Evolutionary conservation across 73 alveolate genomes (phyloP).

Genomic region (Symbiodinium natans): DNA sequence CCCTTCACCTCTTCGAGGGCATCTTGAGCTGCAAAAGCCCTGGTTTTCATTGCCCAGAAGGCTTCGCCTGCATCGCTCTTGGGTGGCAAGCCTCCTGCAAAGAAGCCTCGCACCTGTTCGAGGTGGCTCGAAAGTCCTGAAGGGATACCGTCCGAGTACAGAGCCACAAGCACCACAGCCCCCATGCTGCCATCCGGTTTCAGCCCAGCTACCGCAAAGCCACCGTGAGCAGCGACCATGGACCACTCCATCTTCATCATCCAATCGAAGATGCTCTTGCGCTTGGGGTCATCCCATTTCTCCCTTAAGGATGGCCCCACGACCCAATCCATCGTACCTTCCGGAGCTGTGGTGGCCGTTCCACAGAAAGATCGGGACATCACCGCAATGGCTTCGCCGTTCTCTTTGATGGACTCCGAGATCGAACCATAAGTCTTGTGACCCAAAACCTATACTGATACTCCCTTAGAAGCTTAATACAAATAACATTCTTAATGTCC

Average conservation of each 20-base stretch:
- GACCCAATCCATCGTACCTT: not conserved
- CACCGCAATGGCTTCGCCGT: not conserved
- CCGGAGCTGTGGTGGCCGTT: not conserved
- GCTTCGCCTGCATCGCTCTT: not conserved
- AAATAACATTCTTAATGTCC: too few relatives aligned
- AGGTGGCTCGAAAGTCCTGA: not conserved
- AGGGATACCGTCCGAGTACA: not conserved
- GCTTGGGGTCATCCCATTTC: not conserved
- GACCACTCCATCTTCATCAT: not conserved
- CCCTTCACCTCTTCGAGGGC: not conserved
- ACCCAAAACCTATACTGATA: too few relatives aligned
- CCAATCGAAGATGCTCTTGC: slow-evolving; percentile 5
- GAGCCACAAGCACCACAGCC: slow-evolving; percentile 1
- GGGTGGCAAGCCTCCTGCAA: not conserved
- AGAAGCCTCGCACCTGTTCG: not conserved
- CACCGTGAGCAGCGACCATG: not conserved
- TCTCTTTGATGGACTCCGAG: not conserved
- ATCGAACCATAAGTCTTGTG: not conserved
- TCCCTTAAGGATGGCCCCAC: not conserved
- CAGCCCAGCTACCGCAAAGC: not conserved
- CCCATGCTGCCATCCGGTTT: slow-evolving; percentile 3
- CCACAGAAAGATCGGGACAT: slow-evolving; percentile 12
- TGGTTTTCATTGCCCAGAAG: not conserved
- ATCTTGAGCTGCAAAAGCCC: not conserved
- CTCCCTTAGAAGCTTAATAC: too few relatives aligned